A percentile compares a stretch with the other conserved stretches of the same genome.
Conservation (phyloP, 495 filamentous ascomycete species). For the Poronia punctata region DNA sequence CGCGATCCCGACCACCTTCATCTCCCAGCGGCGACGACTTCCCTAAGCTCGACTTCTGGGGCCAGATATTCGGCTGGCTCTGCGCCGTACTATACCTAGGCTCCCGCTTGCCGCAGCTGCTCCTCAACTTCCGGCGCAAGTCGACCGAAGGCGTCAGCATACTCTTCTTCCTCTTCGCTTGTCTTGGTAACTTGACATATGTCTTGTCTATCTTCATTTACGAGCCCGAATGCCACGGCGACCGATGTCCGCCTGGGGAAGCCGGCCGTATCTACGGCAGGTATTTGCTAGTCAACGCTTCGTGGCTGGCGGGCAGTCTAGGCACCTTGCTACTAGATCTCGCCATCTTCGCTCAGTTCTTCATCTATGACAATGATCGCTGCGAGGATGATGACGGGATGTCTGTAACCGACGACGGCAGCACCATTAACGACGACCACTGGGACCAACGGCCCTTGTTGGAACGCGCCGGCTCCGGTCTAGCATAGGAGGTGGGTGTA, state of each 20-base stretch:
- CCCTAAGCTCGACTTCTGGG: slow-evolving; percentile 62
- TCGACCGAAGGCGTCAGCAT: slow-evolving; percentile 85
- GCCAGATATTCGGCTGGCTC: slow-evolving; percentile 80
- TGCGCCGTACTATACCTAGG: slow-evolving; percentile 85
- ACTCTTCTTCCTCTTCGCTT: slow-evolving; percentile 95
- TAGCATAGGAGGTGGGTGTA: slow-evolving; percentile 13
- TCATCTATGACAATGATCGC: slow-evolving; percentile 55
- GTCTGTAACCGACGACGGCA: slow-evolving; percentile 12
- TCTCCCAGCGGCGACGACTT: slow-evolving; percentile 15
- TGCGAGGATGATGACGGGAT: slow-evolving; percentile 22
- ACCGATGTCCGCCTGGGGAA: slow-evolving; percentile 49
- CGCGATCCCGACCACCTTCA: slow-evolving; percentile 12
- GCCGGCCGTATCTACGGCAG: slow-evolving; percentile 53
- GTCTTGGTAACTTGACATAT: slow-evolving; percentile 88
- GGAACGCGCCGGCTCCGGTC: slow-evolving; percentile 25
- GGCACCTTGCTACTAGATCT: slow-evolving; percentile 80
- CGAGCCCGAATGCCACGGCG: slow-evolving; percentile 51
- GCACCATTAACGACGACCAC: slow-evolving; percentile 14
- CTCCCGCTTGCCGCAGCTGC: slow-evolving; percentile 77
- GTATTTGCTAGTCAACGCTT: slow-evolving; percentile 81
- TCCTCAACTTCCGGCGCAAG: slow-evolving; percentile 85
- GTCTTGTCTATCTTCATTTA: slow-evolving; percentile 87
- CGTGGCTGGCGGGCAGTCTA: slow-evolving; percentile 82
- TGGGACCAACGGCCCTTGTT: slow-evolving; percentile 35
- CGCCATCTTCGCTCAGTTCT: slow-evolving; percentile 87